Percentiles rank a stretch among this genome's conserved stretches.
Evolutionary conservation across 768 basidiomycete genomes (phyloP).

Genomic region (Strobilomyces confusus): DNA sequence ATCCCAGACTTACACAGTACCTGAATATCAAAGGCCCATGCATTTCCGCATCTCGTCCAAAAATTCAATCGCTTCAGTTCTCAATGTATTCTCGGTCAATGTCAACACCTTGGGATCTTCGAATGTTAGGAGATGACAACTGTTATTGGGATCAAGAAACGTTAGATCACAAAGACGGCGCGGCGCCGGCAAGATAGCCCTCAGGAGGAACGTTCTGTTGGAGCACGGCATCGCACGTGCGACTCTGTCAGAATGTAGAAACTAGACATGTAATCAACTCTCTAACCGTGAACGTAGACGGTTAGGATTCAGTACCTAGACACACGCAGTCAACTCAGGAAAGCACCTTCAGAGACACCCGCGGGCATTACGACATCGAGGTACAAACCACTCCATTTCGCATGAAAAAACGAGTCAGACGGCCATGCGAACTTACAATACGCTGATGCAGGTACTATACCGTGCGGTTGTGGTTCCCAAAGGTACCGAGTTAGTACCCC

Average conservation of each 20-base stretch:
- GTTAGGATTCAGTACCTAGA: no score
- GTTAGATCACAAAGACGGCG: neutral
- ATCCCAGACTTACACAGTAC: no score
- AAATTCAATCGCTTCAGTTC: constrained; percentile 6
- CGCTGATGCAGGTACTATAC: constrained; percentile 11
- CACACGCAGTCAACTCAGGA: no score
- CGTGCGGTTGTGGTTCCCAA: neutral
- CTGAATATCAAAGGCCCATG: neutral
- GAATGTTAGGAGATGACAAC: no score
- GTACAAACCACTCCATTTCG: constrained; percentile 19
- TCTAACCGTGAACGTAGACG: no score
- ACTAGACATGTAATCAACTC: no score
- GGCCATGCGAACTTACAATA: constrained; percentile 11
- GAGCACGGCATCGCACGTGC: no score
- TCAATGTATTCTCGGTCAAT: constrained; percentile 6
- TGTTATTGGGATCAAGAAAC: constrained; percentile 4
- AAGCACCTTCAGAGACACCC: no score
- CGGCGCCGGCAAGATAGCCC: neutral
- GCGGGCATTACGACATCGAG: constrained; percentile 12
- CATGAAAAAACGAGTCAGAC: neutral
- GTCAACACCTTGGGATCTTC: constrained; percentile 8
- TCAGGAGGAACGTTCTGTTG: no score
- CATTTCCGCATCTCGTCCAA: constrained; percentile 3
- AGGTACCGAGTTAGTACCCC: neutral
- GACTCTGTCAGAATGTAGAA: no score